Percentiles rank a stretch among this genome's conserved stretches.
phyloP scores from a whole-genome alignment of 371 early-diverging fungal genomes.

The Rozella allomycis region DNA sequence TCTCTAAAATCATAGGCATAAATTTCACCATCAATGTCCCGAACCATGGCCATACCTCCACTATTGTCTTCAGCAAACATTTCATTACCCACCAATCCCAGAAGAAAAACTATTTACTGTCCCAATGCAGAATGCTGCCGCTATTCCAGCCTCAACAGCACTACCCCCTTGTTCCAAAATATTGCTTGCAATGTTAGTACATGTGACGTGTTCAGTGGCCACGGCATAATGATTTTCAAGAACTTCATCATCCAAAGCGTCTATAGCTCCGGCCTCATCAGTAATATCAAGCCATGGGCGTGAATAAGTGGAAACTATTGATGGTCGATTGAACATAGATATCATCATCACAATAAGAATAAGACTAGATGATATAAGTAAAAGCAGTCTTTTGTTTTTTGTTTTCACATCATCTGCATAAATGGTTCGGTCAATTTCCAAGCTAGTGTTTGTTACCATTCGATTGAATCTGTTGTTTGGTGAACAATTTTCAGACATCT shows the following conservation, averaged over 20 bases:
- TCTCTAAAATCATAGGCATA: conserved; percentile 46
- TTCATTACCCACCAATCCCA: conserved; percentile 67
- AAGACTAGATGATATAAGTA: too few species aligned
- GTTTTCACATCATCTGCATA: too few species aligned
- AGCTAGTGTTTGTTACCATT: too few species aligned
- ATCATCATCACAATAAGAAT: too few species aligned
- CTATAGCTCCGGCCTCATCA: too few species aligned
- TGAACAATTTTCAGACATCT: too few species aligned
- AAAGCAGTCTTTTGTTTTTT: too few species aligned
- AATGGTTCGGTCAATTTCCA: too few species aligned
- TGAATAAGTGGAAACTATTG: too few species aligned
- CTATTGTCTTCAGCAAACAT: background rate
- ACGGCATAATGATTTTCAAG: conserved; percentile 26
- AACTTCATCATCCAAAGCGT: conserved; percentile 3
- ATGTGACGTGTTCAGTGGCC: conserved; percentile 10
- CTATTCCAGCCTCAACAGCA: conserved; percentile 91
- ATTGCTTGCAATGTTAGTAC: conserved; percentile 10
- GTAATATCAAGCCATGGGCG: too few species aligned
- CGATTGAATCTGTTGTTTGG: too few species aligned
- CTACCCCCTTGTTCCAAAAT: conserved; percentile 77
- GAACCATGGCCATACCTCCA: background rate
- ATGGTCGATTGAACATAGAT: too few species aligned
- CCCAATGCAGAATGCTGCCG: conserved; percentile 79
- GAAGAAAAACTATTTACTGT: conserved; percentile 77
- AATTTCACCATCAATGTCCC: background rate